Evolutionary conservation across 208 protist genomes (phyloP), one percentile per base, ranked within the genome.

Genomic region (Trypanosoma conorhini): DNA sequence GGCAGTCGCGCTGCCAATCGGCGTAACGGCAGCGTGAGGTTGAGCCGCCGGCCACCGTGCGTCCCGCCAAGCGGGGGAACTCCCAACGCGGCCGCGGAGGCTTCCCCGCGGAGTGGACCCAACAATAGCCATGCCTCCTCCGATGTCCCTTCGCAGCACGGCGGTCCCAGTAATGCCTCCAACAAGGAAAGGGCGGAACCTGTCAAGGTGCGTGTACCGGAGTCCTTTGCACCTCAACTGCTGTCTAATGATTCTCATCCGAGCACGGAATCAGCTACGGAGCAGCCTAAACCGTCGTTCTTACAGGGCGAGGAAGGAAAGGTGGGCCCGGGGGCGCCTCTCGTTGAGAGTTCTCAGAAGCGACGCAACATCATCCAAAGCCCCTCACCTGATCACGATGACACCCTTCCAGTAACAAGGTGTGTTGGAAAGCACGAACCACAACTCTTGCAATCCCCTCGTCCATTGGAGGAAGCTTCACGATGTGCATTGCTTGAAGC

Each of bases 1-100:
- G 54, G 60, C 31, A 64, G 66, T 17, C 57, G 65, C 33, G 54
- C 28, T 26, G 57, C 66, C 31, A 42, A n/a, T 28, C n/a, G 5
- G 12, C 1, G 38, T 17, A 70, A 15, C 19, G 9, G 40, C 15
- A 38, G 15, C 35, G 24, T 62, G 13, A 38, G 31, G 54, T n/a
- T 38, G 21, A 22, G 35, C 35, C 54, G 65, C 0, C 65, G 51
- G 15, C 65, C 65, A 51, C 65, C 65, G 12, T 26, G 17, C 38
- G 50, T 61, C 26, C 55, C 38, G 22, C 38, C 54, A 52, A n/a
- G 40, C 5, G 40, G 24, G 35, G n/a, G 26, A 46, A 62, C 65
- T 52, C 55, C 54, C 19, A 24, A 28, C 15, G 19, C 21, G 1
- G 54, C 30, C 5, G 4, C 33, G 28, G 62, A 51, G 30, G 22